Percentiles rank a stretch among this genome's conserved stretches.
Evolutionary conservation across 2,329 filamentous ascomycete species (phyloP).

Genomic region (Colletotrichum lentis): DNA sequence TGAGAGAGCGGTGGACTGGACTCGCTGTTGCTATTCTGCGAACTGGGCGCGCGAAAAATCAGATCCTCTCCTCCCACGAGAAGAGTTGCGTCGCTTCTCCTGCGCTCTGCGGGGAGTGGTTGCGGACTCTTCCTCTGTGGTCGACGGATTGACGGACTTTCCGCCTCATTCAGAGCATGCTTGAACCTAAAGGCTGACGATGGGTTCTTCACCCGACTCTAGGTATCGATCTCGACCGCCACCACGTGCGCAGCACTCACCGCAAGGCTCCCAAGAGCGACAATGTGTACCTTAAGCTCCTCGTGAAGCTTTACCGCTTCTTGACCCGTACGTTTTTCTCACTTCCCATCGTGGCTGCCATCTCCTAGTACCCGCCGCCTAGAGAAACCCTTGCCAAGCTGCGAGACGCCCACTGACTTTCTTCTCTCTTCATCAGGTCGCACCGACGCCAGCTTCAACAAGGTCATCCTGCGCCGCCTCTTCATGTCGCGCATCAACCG

Average conservation of each 20-base stretch:
- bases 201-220: slow-evolving; percentile 54
- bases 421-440: slow-evolving; percentile 67
- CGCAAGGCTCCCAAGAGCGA: slow-evolving; percentile 97
- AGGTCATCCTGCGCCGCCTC: slow-evolving; percentile 94
- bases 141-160: slow-evolving; percentile 37
- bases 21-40: slow-evolving; percentile 34
- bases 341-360: no score
- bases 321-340: slow-evolving; percentile 77
- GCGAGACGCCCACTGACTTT: neutral
- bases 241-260: slow-evolving; percentile 77
- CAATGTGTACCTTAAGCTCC: slow-evolving; percentile 96
- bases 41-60: slow-evolving; percentile 37
- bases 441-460: slow-evolving; percentile 98
- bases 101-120: slow-evolving; percentile 4
- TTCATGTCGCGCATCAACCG: slow-evolving; percentile 99
- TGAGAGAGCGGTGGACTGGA: slow-evolving; percentile 1
- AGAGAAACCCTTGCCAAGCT: neutral
- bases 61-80: slow-evolving; percentile 39
- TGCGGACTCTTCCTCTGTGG: neutral
- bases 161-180: slow-evolving; percentile 66
- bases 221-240: slow-evolving; percentile 77
- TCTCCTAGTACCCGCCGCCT: no score
- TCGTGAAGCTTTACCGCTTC: slow-evolving; percentile 99
- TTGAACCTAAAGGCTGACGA: slow-evolving; percentile 70
- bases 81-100: slow-evolving; percentile 13